Conservation (phyloP, 768 basidiomycete species). For the Rhizopogon vulgaris region DNA sequence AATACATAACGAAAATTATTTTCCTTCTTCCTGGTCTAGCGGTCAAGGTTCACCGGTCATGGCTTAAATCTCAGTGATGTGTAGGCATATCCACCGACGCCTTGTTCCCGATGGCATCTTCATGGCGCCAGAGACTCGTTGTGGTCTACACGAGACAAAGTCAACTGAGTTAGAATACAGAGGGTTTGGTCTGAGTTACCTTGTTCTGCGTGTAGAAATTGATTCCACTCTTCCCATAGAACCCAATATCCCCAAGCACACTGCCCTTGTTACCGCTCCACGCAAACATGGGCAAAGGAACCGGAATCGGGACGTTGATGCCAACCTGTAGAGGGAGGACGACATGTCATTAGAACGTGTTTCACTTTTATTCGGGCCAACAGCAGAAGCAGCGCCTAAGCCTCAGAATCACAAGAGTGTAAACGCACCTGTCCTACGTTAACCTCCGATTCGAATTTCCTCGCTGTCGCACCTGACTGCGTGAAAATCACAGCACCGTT, state of each 20-base stretch:
- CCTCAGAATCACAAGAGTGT: no score
- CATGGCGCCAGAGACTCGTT: conserved; percentile 88
- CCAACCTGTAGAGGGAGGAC: conserved; percentile 43
- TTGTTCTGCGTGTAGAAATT: conserved; percentile 97
- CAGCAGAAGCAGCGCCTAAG: neutral
- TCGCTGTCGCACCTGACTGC: conserved; percentile 90
- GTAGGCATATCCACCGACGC: conserved; percentile 86
- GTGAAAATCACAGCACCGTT: conserved; percentile 97
- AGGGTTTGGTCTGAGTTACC: conserved; percentile 29
- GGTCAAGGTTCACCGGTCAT: neutral
- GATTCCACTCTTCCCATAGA: conserved; percentile 90
- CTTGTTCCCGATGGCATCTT: conserved; percentile 71
- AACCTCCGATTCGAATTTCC: conserved; percentile 84
- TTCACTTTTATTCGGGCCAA: neutral
- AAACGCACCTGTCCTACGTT: conserved; percentile 65
- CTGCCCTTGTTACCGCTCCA: conserved; percentile 95
- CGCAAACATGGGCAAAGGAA: conserved; percentile 91
- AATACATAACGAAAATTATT: neutral
- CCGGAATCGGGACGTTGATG: conserved; percentile 89
- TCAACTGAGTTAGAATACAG: neutral
- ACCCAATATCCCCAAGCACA: conserved; percentile 79
- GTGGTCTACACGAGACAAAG: conserved; percentile 53
- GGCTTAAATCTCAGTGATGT: neutral
- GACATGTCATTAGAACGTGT: neutral
- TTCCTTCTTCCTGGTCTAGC: neutral